These are phyloP conservation scores for Sporothrix schenckii DNA, from an alignment of 2,329 filamentous ascomycete species.

Conservation along the genomic window DNA sequence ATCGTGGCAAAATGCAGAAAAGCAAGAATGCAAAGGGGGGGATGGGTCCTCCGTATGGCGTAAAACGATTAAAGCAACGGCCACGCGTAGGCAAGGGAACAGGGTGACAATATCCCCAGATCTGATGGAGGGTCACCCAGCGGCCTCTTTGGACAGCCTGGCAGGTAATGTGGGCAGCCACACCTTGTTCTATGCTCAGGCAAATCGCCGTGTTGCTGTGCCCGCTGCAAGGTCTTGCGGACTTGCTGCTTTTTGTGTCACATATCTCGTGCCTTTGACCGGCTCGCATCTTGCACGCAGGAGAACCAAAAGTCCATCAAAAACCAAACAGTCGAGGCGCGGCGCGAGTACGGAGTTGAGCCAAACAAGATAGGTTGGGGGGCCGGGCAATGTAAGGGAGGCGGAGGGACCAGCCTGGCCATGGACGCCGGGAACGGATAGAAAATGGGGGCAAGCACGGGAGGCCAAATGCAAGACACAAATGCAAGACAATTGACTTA, in stretches of 20 bases:
- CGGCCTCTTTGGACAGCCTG: conserved; percentile 20
- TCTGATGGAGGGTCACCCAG: conserved; percentile 29
- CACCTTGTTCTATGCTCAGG: conserved; percentile 1
- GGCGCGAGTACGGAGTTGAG: neutral
- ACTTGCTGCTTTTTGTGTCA: neutral
- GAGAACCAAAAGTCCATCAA: neutral
- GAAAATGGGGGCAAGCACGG: neutral
- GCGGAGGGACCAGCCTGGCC: conserved; percentile 7
- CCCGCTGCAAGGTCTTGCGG: neutral
- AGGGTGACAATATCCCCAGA: neutral
- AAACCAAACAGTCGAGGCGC: neutral
- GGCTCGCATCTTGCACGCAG: neutral
- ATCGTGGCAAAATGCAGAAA: conserved; percentile 9
- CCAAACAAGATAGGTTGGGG: neutral
- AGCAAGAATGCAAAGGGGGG: neutral
- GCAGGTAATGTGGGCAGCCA: conserved; percentile 28
- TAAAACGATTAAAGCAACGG: conserved; percentile 7
- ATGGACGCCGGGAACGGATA: neutral
- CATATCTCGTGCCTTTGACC: neutral
- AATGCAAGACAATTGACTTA: conserved; percentile 38
- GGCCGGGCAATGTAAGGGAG: conserved; percentile 14
- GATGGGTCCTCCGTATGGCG: neutral
- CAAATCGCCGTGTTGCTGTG: conserved; percentile 12
- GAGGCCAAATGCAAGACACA: conserved; percentile 9
- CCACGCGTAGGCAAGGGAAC: neutral